Conservation (phyloP, 805 yeast genomes). For the Candida schatavii region DNA sequence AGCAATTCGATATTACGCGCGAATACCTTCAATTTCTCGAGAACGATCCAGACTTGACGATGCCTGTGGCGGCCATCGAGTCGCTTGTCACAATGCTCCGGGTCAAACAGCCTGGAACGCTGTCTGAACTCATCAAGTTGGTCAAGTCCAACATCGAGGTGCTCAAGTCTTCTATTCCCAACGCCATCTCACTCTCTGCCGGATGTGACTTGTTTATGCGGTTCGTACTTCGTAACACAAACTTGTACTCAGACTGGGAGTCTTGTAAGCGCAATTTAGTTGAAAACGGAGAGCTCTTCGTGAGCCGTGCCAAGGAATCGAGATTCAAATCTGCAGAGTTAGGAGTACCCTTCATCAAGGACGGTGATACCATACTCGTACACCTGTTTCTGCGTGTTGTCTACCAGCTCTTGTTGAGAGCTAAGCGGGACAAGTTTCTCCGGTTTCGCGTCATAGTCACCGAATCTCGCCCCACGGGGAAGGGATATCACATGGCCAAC, state of each 20-base stretch:
- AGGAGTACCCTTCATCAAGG: conserved; percentile 87
- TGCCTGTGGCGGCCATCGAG: conserved; percentile 99
- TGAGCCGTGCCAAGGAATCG: conserved; percentile 86
- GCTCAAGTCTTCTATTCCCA: conserved; percentile 76
- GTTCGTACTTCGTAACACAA: conserved; percentile 85
- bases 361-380: conserved; percentile 85
- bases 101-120: conserved; percentile 85
- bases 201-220: conserved; percentile 97
- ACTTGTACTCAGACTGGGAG: conserved; percentile 91
- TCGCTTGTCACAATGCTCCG: conserved; percentile 80
- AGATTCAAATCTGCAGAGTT: conserved; percentile 83
- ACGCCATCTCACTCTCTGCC: conserved; percentile 90
- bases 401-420: conserved; percentile 66
- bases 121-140: conserved; percentile 84
- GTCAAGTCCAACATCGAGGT: conserved; percentile 73
- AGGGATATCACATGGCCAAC: conserved; percentile 71
- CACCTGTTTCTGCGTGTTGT: conserved; percentile 95
- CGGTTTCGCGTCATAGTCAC: conserved; percentile 90
- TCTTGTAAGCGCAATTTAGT: conserved; percentile 84
- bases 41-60: conserved; percentile 95
- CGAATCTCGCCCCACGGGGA: conserved; percentile 84
- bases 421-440: conserved; percentile 66
- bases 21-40: conserved; percentile 76
- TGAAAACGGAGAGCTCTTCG: conserved; percentile 89
- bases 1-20: conserved; percentile 69